phyloP scores from a whole-genome alignment of 495 filamentous ascomycete species.

The Podospora appendiculata region DNA sequence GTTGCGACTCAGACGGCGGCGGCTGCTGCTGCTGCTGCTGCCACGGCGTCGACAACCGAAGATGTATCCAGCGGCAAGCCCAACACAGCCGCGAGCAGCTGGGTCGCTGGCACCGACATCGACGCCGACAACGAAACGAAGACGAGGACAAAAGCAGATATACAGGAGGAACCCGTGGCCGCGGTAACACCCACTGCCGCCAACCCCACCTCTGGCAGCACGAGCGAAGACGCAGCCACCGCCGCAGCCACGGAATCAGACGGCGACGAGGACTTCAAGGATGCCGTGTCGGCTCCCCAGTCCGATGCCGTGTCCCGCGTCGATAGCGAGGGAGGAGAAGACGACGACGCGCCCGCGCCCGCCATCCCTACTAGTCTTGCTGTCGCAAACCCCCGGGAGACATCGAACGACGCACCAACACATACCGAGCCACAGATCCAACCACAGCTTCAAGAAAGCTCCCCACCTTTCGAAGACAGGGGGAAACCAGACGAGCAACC shows the following conservation, averaged over 20 bases:
- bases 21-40: background rate
- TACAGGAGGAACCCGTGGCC: too few relatives aligned
- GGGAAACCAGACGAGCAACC: slow-evolving; percentile 5
- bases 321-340: slow-evolving; percentile 8
- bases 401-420: background rate
- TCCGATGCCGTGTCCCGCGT: slow-evolving; percentile 23
- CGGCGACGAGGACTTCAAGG: slow-evolving; percentile 29
- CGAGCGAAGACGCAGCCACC: background rate
- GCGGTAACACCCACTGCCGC: background rate
- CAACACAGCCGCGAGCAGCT: background rate
- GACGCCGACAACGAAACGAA: background rate
- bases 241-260: slow-evolving; percentile 7
- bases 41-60: background rate
- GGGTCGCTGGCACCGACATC: background rate
- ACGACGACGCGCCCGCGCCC: background rate
- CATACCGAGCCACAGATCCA: background rate
- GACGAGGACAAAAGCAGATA: background rate
- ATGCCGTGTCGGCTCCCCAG: slow-evolving; percentile 27
- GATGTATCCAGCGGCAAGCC: background rate
- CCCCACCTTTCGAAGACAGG: too few relatives aligned
- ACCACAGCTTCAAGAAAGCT: too few relatives aligned
- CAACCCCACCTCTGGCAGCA: too few relatives aligned
- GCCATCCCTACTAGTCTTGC: background rate
- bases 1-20: too few relatives aligned
- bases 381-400: background rate